Percentiles rank a stretch among this genome's conserved stretches.
Evolutionary conservation across 176 grass and related monocot genomes (phyloP).

Genomic region (Phyllostachys edulis): DNA sequence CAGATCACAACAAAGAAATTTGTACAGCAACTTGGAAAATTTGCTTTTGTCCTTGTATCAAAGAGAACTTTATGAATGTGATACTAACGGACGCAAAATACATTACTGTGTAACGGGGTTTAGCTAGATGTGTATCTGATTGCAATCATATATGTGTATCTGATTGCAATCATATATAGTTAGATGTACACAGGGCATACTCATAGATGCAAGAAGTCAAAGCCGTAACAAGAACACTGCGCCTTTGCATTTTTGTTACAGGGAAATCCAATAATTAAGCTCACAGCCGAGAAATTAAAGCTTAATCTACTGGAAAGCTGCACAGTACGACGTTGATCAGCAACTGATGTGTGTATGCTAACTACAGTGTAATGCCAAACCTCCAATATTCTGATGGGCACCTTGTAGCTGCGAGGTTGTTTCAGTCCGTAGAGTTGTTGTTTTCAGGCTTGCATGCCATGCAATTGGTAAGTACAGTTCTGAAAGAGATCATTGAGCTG

Average conservation of each 20-base stretch:
- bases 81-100: neutral
- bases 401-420: no score
- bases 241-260: constrained; percentile 12
- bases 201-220: neutral
- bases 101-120: no score
- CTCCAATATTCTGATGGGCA: constrained; percentile 8
- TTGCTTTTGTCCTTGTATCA: neutral
- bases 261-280: neutral
- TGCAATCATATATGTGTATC: neutral
- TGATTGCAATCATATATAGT: neutral
- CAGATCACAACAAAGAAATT: constrained; percentile 19
- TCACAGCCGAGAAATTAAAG: neutral
- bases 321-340: constrained; percentile 8
- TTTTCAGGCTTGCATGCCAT: constrained; percentile 29
- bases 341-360: constrained; percentile 14
- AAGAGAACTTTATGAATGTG: neutral
- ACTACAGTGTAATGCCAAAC: constrained; percentile 12
- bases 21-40: constrained; percentile 6
- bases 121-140: neutral
- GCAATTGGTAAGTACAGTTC: constrained; percentile 2
- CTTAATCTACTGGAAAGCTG: neutral
- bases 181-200: neutral
- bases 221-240: neutral
- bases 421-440: constrained; percentile 12
- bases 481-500: neutral